Percentiles rank a stretch among this genome's conserved stretches.
Conservation (phyloP, 495 filamentous ascomycete genomes). For the Hypoxylon fragiforme region DNA sequence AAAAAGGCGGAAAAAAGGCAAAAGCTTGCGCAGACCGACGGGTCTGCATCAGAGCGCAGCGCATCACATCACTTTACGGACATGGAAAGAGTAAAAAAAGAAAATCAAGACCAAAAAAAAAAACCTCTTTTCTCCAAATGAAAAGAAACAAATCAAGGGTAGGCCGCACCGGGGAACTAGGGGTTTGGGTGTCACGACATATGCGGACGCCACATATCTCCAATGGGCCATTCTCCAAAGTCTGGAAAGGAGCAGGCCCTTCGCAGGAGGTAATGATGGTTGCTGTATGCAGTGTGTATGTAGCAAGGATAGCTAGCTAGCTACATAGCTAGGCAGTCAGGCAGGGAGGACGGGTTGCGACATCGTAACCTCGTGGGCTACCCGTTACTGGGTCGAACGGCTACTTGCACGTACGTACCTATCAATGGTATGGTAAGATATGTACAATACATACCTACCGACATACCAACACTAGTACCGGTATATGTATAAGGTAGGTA, state of each 20-base stretch:
- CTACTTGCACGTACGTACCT: slow-evolving; percentile 9
- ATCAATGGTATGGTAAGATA: too few relatives aligned
- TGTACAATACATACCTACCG: too few relatives aligned
- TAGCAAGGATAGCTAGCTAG: neutral
- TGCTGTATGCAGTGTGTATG: slow-evolving; percentile 10
- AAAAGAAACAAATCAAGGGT: slow-evolving; percentile 2
- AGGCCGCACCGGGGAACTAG: slow-evolving; percentile 14
- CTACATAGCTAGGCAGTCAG: slow-evolving; percentile 3
- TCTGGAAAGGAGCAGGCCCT: slow-evolving; percentile 5
- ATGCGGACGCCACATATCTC: slow-evolving; percentile 22
- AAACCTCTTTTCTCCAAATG: neutral
- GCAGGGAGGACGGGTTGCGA: slow-evolving; percentile 14
- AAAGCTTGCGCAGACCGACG: neutral
- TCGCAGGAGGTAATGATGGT: slow-evolving; percentile 1
- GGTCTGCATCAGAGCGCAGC: too few relatives aligned
- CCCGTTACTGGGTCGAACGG: slow-evolving; percentile 23
- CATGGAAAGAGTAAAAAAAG: neutral
- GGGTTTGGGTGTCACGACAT: slow-evolving; percentile 17
- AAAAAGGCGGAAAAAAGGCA: neutral
- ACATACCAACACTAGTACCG: too few relatives aligned
- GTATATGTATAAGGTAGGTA: slow-evolving; percentile 8
- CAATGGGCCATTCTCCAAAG: neutral
- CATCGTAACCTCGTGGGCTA: slow-evolving; percentile 30
- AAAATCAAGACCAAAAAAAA: too few relatives aligned
- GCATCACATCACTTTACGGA: neutral